Base-by-base conservation (phyloP, 1,284 basidiomycete genomes). In the Blastosporella zonata region DNA sequence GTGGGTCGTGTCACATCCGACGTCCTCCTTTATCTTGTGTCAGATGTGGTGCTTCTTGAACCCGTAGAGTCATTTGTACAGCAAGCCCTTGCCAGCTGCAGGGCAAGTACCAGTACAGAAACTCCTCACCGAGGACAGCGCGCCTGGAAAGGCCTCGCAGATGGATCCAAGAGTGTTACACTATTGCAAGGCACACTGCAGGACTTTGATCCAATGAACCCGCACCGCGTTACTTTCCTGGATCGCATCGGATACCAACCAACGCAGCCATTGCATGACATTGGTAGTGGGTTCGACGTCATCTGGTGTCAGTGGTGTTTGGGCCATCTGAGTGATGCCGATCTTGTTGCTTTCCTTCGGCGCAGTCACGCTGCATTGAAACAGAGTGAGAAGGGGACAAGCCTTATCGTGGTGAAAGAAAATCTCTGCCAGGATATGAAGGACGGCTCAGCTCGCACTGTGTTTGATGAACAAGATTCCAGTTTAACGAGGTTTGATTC, bases 241-340 rank as follows among this genome's bases (percentile, higher is more conserved):
- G 80, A 77, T 50, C 77, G 84, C 17, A 69, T 86, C 6, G 87
- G 87, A 2, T 76, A 77, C 60, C 64, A 64, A 25, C 70, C 80
- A 2, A 47, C 61, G 13, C 64, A 58, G 38, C 63, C 66, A 31
- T 42, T 66, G 17, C 73, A 74, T 42, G 76, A 82, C 42, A 67
- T 70, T 5, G 59, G 70, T 29, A 69, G 72, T 31, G 77, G 77
- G 1, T 90, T 87, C 64, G 87, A 93, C 67, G 76, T 93, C 12
- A 79, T 95, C 50, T 93, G 91, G 94, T 92, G 91, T 60, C 94
- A 97, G 65, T 97, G 94, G 94, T 95, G 93, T 71, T 74, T 96
- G 10, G 89, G 90, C n/a, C 90, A 94, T 71, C 73, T 96, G 53
- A 79, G 76, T 45, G 87, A 95, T 61, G 61, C 66, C 4, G 90